A percentile compares a stretch with the other conserved stretches of the same genome.
phyloP scores from a whole-genome alignment of 78 protist genomes.

The Dictyostelium discoideum region DNA sequence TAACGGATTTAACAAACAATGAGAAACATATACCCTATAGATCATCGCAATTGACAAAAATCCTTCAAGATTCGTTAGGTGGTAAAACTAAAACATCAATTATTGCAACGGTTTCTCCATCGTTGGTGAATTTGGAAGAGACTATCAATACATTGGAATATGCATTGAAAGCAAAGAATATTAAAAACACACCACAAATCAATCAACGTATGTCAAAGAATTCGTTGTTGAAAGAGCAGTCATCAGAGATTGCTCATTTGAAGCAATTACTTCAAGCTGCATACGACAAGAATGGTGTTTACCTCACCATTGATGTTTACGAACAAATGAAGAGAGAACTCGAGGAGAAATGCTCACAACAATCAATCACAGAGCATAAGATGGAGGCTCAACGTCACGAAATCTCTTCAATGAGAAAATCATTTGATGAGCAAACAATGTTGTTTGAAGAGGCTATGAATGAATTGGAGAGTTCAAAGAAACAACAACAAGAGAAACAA shows the following conservation, averaged over 20 bases:
- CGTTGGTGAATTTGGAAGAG: conserved; percentile 84
- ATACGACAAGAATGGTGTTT: conserved; percentile 79
- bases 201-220: conserved; percentile 91
- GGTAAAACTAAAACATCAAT: conserved; percentile 96
- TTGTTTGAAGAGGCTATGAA: not conserved
- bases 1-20: conserved; percentile 80
- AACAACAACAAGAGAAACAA: not conserved
- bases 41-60: conserved; percentile 92
- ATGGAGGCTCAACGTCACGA: not conserved
- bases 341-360: conserved; percentile 6
- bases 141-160: conserved; percentile 93
- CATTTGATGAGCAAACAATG: not conserved
- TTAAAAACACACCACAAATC: conserved; percentile 92
- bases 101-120: conserved; percentile 96
- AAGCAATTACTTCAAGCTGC: conserved; percentile 56
- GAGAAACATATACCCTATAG: conserved; percentile 53
- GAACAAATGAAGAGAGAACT: conserved; percentile 42
- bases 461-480: not conserved
- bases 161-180: conserved; percentile 92
- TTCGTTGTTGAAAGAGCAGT: conserved; percentile 71
- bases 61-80: conserved; percentile 97
- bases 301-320: conserved; percentile 59
- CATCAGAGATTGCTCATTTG: conserved; percentile 63
- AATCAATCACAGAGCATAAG: not conserved
- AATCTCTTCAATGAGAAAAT: not conserved